Evolutionary conservation across 306 rosid genomes (phyloP).

Genomic region (Quercus robur): DNA sequence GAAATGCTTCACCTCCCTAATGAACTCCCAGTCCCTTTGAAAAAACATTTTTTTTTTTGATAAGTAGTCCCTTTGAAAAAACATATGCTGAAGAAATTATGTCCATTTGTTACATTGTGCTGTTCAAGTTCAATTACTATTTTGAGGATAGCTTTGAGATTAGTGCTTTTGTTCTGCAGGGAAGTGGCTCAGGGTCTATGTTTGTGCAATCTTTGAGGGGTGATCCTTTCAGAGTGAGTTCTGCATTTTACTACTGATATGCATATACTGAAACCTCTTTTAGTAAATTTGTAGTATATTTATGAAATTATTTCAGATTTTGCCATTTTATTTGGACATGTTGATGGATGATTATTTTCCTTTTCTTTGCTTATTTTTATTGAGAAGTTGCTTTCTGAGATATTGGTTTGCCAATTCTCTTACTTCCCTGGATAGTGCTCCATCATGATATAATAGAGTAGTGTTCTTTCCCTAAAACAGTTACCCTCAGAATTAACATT

Average conservation of each 20-base stretch:
- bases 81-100: neutral
- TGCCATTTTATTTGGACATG: neutral
- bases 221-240: constrained; percentile 83
- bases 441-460: neutral
- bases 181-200: constrained; percentile 60
- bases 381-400: neutral
- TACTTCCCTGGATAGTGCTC: neutral
- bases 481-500: neutral
- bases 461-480: neutral
- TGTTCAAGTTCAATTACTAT: constrained; percentile 10
- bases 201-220: constrained; percentile 90
- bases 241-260: constrained; percentile 8
- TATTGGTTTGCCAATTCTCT: neutral
- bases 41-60: no score
- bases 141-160: neutral
- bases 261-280: constrained; percentile 1
- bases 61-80: no score
- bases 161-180: constrained; percentile 46
- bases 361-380: neutral
- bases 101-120: constrained; percentile 4
- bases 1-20: neutral
- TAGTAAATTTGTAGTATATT: constrained; percentile 1
- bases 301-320: neutral
- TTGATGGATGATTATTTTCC: neutral
- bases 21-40: neutral